phyloP scores from a whole-genome alignment of 176 grass and related monocot genomes.

The Alopecurus myosuroides region DNA sequence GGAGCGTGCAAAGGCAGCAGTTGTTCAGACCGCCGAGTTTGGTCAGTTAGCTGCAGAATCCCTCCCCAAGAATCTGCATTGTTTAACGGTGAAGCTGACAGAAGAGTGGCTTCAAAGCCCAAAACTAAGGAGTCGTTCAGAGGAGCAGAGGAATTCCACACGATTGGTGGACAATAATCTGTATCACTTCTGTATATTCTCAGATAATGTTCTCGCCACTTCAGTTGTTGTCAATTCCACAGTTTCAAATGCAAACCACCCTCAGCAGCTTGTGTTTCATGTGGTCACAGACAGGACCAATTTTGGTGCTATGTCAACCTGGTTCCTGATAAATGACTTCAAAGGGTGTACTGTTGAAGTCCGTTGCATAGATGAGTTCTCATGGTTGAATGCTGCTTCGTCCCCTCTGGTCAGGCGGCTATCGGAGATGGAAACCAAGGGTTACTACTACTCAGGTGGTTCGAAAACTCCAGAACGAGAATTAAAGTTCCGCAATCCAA shows the following conservation, averaged over 20 bases:
- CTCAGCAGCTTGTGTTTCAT: conserved; percentile 99
- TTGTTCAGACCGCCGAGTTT: conserved; percentile 84
- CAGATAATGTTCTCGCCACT: conserved; percentile 88
- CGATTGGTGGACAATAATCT: conserved; percentile 95
- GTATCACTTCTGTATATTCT: conserved; percentile 97
- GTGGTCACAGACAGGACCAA: conserved; percentile 77
- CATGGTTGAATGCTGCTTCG: conserved; percentile 77
- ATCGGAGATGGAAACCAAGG: conserved; percentile 47
- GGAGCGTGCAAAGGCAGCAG: conserved; percentile 85
- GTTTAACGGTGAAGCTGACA: conserved; percentile 73
- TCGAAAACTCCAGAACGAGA: conserved; percentile 53
- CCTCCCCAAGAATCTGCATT: conserved; percentile 76
- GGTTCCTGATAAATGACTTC: conserved; percentile 93
- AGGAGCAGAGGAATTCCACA: conserved; percentile 81
- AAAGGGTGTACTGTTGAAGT: conserved; percentile 90
- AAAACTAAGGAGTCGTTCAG: conserved; percentile 47
- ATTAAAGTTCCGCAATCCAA: conserved; percentile 65
- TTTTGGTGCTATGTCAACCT: conserved; percentile 81
- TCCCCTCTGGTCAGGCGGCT: conserved; percentile 68
- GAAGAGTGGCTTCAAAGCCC: conserved; percentile 74
- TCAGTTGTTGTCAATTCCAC: conserved; percentile 95
- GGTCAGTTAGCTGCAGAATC: conserved; percentile 80
- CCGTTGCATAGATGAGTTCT: conserved; percentile 81
- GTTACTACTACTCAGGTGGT: conserved; percentile 44
- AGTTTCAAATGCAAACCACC: conserved; percentile 93